Percentiles rank a stretch among this genome's conserved stretches.
Conservation (phyloP, 768 basidiomycete genomes). For the Dioszegia crocea region DNA sequence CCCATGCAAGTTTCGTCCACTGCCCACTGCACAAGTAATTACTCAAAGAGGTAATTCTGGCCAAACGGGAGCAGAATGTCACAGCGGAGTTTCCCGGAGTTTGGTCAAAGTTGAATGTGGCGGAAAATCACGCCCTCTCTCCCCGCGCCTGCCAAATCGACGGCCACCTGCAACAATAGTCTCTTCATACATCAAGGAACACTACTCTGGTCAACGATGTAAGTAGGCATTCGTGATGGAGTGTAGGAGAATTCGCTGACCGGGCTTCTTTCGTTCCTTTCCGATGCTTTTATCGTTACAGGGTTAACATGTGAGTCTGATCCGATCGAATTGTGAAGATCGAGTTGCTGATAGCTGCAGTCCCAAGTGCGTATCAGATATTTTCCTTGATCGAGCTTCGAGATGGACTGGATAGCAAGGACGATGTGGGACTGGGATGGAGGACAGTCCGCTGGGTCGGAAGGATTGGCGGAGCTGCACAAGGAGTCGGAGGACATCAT, state of each 20-base stretch:
- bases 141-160: no score
- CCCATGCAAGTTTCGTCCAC: background rate
- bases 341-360: slow-evolving; percentile 28
- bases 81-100: slow-evolving; percentile 45
- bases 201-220: slow-evolving; percentile 12
- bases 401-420: background rate
- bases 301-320: slow-evolving; percentile 48
- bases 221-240: background rate
- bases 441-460: background rate
- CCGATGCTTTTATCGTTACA: slow-evolving; percentile 14
- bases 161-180: no score
- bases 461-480: no score
- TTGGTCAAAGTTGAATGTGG: slow-evolving; percentile 13
- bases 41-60: background rate
- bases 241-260: slow-evolving; percentile 16
- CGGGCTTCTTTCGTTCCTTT: slow-evolving; percentile 15
- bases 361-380: slow-evolving; percentile 38
- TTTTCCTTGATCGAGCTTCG: background rate
- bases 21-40: background rate
- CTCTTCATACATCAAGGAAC: slow-evolving; percentile 22
- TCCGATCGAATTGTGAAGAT: background rate
- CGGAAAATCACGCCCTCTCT: background rate
- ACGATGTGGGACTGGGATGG: background rate
- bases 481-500: no score
- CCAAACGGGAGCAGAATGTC: background rate